Evolutionary conservation across 2,329 filamentous ascomycete species (phyloP), one percentile per base, ranked within the genome.

Genomic region (Fusarium torulosum): DNA sequence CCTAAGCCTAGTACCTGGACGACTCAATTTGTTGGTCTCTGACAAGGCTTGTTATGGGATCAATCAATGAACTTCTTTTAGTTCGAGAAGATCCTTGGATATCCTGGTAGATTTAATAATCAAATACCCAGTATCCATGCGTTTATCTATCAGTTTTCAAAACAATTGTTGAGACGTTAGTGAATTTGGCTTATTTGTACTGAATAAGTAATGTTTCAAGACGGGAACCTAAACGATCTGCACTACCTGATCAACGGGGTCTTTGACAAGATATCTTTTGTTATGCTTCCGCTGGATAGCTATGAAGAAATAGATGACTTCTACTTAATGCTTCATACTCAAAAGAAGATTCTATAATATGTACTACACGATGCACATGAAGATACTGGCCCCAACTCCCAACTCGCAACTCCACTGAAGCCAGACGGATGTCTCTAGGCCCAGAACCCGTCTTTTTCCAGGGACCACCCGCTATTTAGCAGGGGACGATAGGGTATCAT

Each of bases 391-490:
- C 27, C 46, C 31, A 25, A 51, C 45, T 38, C 17, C 9, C 44
- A 56, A 51, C 67, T 49, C 14, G 14, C 37, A 53, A 51, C 67
- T 49, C 63, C 66, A 57, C 54, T 27, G 31, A 25, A 53, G 25
- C 29, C 45, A 50, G 44, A 61, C 31, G 55, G 38, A 20, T 52
- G 20, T 20, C 33, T 42, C 35, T 29, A 53, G 51, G 65, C 51
- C 51, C 42, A 62, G 55, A 66, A 43, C 46, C 51, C 53, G 51
- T 62, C 47, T 46, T 52, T 46, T 55, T 41, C 56, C 55, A 67
- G 55, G 64, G 65, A 63, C 60, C 51, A 53, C 55, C 64, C 65
- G 65, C 65, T 47, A 62, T 62, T 47, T 43, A 47, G 56, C 60
- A 57, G 44, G 44, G 59, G 49, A 40, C 60, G 47, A 41, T 41